phyloP scores from a whole-genome alignment of 2,329 filamentous ascomycete species.

The Aspergillus sp. region DNA sequence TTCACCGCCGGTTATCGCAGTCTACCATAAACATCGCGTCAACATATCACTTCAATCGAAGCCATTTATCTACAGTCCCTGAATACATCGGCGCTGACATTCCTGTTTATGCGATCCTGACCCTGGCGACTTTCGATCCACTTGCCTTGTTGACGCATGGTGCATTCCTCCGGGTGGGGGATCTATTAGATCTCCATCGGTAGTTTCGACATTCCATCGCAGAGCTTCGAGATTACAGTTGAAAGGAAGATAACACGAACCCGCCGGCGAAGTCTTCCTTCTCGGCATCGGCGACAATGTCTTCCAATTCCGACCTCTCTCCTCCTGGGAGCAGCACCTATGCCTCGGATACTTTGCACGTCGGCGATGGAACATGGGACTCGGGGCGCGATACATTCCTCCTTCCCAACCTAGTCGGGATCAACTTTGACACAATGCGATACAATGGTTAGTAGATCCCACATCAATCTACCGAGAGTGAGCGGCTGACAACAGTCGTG shows the following conservation, averaged over 20 bases:
- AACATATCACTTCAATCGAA: background rate
- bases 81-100: no score
- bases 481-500: slow-evolving; percentile 2
- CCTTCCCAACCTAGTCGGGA: slow-evolving; percentile 61
- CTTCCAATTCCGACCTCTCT: slow-evolving; percentile 43
- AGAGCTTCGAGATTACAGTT: slow-evolving; percentile 1
- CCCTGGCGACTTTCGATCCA: slow-evolving; percentile 8
- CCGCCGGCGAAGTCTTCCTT: no score
- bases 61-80: no score
- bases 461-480: background rate
- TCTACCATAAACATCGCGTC: background rate
- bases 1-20: background rate
- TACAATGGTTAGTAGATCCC: slow-evolving; percentile 56
- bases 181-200: slow-evolving; percentile 44
- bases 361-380: slow-evolving; percentile 68
- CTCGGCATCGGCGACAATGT: slow-evolving; percentile 25
- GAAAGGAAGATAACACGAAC: slow-evolving; percentile 4
- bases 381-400: slow-evolving; percentile 60
- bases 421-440: slow-evolving; percentile 65
- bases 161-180: slow-evolving; percentile 42
- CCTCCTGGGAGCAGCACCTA: slow-evolving; percentile 61
- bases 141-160: slow-evolving; percentile 34
- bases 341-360: slow-evolving; percentile 58
- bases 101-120: background rate
- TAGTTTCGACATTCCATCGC: slow-evolving; percentile 37